Evolutionary conservation across 1,139 yeast species (phyloP), one percentile per base, ranked within the genome.

Genomic region (Scheffersomyces insectosa): DNA sequence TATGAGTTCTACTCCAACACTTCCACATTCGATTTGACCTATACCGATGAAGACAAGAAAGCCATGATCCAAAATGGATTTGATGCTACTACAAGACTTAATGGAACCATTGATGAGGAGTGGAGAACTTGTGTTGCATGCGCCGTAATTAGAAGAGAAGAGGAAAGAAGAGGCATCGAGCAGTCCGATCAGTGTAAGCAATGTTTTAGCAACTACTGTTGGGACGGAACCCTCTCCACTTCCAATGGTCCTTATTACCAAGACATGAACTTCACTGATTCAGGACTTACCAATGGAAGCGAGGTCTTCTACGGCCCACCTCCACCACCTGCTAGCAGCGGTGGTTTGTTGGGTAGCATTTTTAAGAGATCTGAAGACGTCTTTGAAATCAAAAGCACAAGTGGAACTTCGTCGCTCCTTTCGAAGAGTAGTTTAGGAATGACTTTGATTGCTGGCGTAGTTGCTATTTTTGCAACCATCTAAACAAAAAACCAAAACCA

Each of bases 111-210:
- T 35, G 95, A 87, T 56, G 63, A 71, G 2, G 85, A 85, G 43
- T 90, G 90, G 85, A 74, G 79, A 41, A 78, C 85, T 6, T 90
- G 97, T 72, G 79, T 90, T 41, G 88, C 91, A 1, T 90, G 98
- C 72, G 97, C 97, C 7, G 80, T 90, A 42, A 74, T 90, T 45
- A 85, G 89, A 65, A 82, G 97, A 62, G 82, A 85, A 43, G 85
- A 85, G 60, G 95, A 89, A 68, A 78, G 95, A 56, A 68, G 75
- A 39, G 84, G 85, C 29, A 63, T 75, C 28, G 72, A 77, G 14
- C 84, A 83, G 49, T 77, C 90, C 6, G 82, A 77, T 2, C 90
- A 86, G 60, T 91, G 97, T 73, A 65, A 78, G 48, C 50, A 68
- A 42, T 91, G 98, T 65, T 86, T 89, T 62, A 62, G 70, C 31